Evolutionary conservation across 2,329 filamentous ascomycete genomes (phyloP).

Genomic region (Aspergillus calidoustus): DNA sequence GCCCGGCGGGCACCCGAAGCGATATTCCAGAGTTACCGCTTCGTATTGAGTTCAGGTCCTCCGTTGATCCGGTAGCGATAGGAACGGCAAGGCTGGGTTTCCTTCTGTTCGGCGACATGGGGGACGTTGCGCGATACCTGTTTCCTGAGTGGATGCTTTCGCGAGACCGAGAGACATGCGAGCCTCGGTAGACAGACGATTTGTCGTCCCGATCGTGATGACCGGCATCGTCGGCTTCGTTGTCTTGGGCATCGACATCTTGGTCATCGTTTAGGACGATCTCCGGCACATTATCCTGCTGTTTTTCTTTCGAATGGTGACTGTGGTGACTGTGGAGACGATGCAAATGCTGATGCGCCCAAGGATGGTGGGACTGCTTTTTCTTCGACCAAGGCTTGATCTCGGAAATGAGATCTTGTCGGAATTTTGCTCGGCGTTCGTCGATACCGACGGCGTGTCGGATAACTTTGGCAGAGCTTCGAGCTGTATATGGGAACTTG

Average conservation of each 20-base stretch:
- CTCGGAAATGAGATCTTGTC: constrained; percentile 60
- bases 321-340: constrained; percentile 18
- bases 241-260: constrained; percentile 6
- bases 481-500: constrained; percentile 68
- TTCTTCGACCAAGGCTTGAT: constrained; percentile 36
- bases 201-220: constrained; percentile 20
- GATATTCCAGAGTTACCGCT: constrained; percentile 37
- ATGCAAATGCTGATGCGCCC: constrained; percentile 31
- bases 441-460: constrained; percentile 63
- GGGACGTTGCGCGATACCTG: constrained; percentile 36
- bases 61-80: constrained; percentile 30
- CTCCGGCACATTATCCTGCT: constrained; percentile 31
- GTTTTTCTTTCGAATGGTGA: constrained; percentile 21
- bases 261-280: constrained; percentile 38
- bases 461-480: constrained; percentile 59
- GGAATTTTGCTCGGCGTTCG: constrained; percentile 62
- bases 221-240: constrained; percentile 9
- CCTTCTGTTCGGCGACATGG: constrained; percentile 17
- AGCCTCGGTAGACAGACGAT: constrained; percentile 37
- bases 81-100: constrained; percentile 34
- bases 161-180: constrained; percentile 30
- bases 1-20: constrained; percentile 31
- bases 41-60: constrained; percentile 36
- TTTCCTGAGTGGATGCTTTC: constrained; percentile 24
- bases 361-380: constrained; percentile 25